These are phyloP conservation scores for Lobosporangium transversale DNA, from an alignment of 192 early-diverging fungal genomes.

Conservation along the genomic window DNA sequence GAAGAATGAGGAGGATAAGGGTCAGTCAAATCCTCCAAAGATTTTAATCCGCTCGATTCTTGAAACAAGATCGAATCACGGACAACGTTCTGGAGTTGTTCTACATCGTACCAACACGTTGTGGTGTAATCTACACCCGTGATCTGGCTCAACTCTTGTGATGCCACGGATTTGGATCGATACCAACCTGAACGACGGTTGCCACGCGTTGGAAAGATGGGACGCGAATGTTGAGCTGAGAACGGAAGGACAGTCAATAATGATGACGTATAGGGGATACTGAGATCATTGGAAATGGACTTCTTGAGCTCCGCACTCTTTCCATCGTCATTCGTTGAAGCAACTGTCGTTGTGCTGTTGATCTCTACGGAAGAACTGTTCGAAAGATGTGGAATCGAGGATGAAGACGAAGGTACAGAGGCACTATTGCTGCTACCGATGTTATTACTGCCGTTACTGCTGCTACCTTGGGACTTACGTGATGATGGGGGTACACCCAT, in stretches of 20 bases:
- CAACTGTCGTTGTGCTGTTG: background rate
- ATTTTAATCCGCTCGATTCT: slow-evolving; percentile 34
- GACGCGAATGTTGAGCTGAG: slow-evolving; percentile 40
- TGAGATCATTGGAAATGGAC: slow-evolving; percentile 27
- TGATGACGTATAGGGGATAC: slow-evolving; percentile 38
- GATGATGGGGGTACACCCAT: background rate
- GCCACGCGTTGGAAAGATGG: slow-evolving; percentile 46
- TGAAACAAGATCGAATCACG: slow-evolving; percentile 49
- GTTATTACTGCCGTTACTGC: background rate
- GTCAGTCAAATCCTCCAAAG: slow-evolving; percentile 44
- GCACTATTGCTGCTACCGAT: background rate
- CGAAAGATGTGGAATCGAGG: slow-evolving; percentile 1
- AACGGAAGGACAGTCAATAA: slow-evolving; percentile 44
- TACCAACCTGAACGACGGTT: slow-evolving; percentile 47
- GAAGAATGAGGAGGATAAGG: slow-evolving; percentile 14
- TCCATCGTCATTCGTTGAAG: too few relatives aligned
- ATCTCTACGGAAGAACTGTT: background rate
- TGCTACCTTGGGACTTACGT: background rate
- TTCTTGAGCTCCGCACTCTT: slow-evolving; percentile 5
- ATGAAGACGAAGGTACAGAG: background rate
- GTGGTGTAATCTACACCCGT: slow-evolving; percentile 53
- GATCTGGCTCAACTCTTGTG: slow-evolving; percentile 38
- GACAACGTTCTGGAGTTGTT: slow-evolving; percentile 45
- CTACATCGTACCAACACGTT: slow-evolving; percentile 51
- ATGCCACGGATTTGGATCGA: slow-evolving; percentile 48